Base-by-base conservation (phyloP, 2,329 filamentous ascomycete species). In the Fusarium pseudocircinatum region DNA sequence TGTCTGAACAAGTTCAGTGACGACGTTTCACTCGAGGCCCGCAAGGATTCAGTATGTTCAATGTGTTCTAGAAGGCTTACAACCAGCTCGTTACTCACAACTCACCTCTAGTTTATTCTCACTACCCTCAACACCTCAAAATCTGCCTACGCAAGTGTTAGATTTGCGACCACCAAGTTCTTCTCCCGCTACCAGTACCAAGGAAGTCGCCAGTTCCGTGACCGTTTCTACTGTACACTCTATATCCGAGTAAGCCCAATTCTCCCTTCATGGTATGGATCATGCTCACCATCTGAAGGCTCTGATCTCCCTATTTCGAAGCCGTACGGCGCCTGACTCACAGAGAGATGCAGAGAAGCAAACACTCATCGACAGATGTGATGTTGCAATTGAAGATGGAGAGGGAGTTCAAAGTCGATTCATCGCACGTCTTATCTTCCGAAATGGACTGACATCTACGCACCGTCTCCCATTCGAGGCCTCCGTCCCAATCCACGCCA, bases 1-100 rank as follows among this genome's bases (percentile, higher is more conserved):
- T 96, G 93, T 80, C 86, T 96, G 32, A 89, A 89, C 78, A 94
- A 94, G 81, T 95, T 96, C 83, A 93, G 91, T 80, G 93, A 96
- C 75, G 89, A 92, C 50, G 93, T 96, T 26, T 93, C 90, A 32
- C 86, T 96, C 44, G 93, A 95, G 81, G 92, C 92, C 39, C 87
- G 88, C 75, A 89, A 87, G 71, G 91, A 94, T 77, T 89, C 88
- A 80, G 92, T 93, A 82, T 60, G 80, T 36, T 40, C 32, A 40
- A 16, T 72, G 13, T 28, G 8, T 14, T 18, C 2, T 6, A 14
- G 8, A 8, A 15, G 34, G 13, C 22, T 10, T 15, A 24, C 7
- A 15, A 5, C 11, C 14, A 20, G 12, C 22, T 9, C 10, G 12
- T 39, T 24, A 39, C 56, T 76, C 13, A 77, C 43, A 24, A 10